These are phyloP conservation scores for Umbellularia californica DNA, from an alignment of 164 flowering plant species.

Conservation along the genomic window DNA sequence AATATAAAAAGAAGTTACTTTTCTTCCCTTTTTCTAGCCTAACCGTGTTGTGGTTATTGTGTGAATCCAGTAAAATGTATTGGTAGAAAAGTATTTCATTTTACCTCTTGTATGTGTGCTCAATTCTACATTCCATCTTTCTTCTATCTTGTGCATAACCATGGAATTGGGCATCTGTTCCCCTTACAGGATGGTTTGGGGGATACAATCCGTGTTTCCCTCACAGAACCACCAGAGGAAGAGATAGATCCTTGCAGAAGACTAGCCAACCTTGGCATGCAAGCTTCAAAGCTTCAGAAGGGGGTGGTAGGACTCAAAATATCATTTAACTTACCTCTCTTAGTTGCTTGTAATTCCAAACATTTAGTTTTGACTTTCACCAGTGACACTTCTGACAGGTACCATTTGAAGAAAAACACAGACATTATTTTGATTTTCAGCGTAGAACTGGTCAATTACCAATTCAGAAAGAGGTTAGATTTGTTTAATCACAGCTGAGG, in stretches of 20 bases:
- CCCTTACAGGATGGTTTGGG: conserved; percentile 87
- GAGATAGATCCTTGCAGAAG: conserved; percentile 95
- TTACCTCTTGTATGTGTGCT: too few relatives aligned
- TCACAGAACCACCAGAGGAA: conserved; percentile 92
- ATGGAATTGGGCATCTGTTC: neutral
- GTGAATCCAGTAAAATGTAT: too few relatives aligned
- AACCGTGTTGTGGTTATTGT: too few relatives aligned
- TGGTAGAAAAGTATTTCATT: too few relatives aligned
- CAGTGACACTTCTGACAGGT: conserved; percentile 30
- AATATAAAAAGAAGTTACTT: too few relatives aligned
- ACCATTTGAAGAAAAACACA: conserved; percentile 86
- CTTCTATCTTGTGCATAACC: too few relatives aligned
- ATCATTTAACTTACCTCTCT: neutral
- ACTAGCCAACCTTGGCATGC: conserved; percentile 88
- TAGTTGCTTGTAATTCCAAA: conserved; percentile 2
- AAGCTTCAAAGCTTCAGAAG: conserved; percentile 74
- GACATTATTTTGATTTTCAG: conserved; percentile 92
- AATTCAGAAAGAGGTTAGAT: conserved; percentile 78
- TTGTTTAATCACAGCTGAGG: neutral
- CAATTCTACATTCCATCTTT: too few relatives aligned
- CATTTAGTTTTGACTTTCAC: conserved; percentile 4
- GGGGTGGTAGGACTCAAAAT: conserved; percentile 79
- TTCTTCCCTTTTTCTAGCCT: too few relatives aligned
- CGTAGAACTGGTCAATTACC: conserved; percentile 90
- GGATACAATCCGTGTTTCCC: conserved; percentile 94